Evolutionary conservation across 805 yeast species (phyloP), one percentile per base, ranked within the genome.

Genomic region (Tetrapisispora nanseiensis): DNA sequence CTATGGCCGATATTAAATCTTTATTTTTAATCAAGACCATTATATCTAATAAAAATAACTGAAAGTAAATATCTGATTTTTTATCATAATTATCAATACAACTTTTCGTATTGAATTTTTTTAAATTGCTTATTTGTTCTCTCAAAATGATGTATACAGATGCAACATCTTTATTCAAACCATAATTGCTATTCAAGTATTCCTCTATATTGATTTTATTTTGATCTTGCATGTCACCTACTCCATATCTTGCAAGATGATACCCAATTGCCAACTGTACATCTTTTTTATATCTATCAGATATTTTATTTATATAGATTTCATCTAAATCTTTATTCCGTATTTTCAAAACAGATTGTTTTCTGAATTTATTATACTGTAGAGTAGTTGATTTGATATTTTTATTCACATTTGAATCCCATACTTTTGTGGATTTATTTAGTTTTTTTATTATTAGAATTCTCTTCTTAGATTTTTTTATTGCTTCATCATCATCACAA

Each of bases 71-170:
- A 21, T 36, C 32, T 4, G 54, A 46, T n/a, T 64, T 53, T 6
- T 45, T 37, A 6, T 50, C 43, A 24, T 69, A 66, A 84, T 84
- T 78, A 2, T 56, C 57, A 23, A 74, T 67, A 12, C 82, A 80
- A 6, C 70, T 65, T 5, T 50, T 52, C 22, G 72, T 51, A 40
- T 74, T 57, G 3, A 65, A 61, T 2, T 55, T 40, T 22, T 57
- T 57, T 19, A 72, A 50, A 29, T 63, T 65, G 16, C 55, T 51
- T 16, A 72, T 52, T 3, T 75, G 72, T 12, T 57, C 58, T 21
- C 70, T 68, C 69, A 77, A 59, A 19, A 61, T 54, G 6, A 59
- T 52, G 44, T 76, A 72, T 20, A 65, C 64, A 2, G 47, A 43
- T 2, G 72, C 51, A 6, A 65, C 47, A 22, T 51, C 54, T 6